These are phyloP conservation scores for Grammothele lineata DNA, from an alignment of 768 basidiomycete species.

Conservation along the genomic window DNA sequence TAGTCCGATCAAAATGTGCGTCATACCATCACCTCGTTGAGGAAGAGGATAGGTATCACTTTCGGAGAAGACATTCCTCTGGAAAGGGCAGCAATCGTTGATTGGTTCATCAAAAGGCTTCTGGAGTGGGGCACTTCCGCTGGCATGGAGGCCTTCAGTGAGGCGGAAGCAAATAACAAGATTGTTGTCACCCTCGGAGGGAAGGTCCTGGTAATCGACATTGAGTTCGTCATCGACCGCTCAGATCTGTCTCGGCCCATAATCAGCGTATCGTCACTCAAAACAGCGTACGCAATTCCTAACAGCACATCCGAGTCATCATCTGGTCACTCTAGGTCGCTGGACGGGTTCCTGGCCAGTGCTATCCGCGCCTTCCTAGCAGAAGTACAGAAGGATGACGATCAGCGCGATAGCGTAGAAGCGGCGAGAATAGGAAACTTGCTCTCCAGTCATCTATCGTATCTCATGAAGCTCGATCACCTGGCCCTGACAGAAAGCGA, in stretches of 20 bases:
- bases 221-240: slow-evolving; percentile 54
- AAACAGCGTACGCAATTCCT: slow-evolving; percentile 68
- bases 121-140: slow-evolving; percentile 57
- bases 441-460: slow-evolving; percentile 54
- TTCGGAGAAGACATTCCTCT: slow-evolving; percentile 67
- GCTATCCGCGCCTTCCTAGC: slow-evolving; percentile 53
- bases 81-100: slow-evolving; percentile 37
- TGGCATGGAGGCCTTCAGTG: slow-evolving; percentile 75
- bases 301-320: slow-evolving; percentile 31
- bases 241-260: slow-evolving; percentile 32
- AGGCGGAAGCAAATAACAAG: slow-evolving; percentile 43
- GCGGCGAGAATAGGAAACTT: slow-evolving; percentile 45
- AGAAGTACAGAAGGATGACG: slow-evolving; percentile 55
- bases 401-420: slow-evolving; percentile 45
- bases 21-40: slow-evolving; percentile 44
- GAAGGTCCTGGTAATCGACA: slow-evolving; percentile 76
- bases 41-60: slow-evolving; percentile 39
- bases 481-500: slow-evolving; percentile 59
- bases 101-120: slow-evolving; percentile 58
- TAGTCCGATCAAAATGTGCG: slow-evolving; percentile 54
- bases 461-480: slow-evolving; percentile 69
- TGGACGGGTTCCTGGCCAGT: slow-evolving; percentile 60
- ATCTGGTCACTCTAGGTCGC: slow-evolving; percentile 45
- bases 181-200: slow-evolving; percentile 65
- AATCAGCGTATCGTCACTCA: slow-evolving; percentile 52